Base-by-base conservation (phyloP, 768 basidiomycete genomes). In the Kwoniella mangroviensis region DNA sequence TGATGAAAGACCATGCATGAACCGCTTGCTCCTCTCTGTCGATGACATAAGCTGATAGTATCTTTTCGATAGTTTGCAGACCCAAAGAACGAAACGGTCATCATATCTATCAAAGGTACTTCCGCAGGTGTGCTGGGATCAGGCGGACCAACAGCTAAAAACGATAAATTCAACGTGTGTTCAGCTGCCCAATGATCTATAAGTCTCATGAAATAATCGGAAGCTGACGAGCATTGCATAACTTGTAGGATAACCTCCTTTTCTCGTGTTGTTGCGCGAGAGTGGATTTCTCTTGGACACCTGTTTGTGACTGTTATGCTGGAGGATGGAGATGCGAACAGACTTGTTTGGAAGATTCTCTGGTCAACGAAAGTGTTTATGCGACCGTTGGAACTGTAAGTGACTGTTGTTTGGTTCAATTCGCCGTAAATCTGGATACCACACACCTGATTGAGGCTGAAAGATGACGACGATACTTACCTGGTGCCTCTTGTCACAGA, bases 231-330 rank as follows among this genome's bases (percentile, higher is more conserved):
- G 70, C 1, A 74, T 45, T 19, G 9, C 26, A 13, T 24, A 42
- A 19, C 6, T 24, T 26, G 7, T 67, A 84, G 83, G 95, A 98
- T 77, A 98, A 96, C 79, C 84, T 95, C n/a, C 84, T 98, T 42
- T 96, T 96, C 85, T 85, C 93, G 4, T 98, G 96, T 83, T 98
- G 96, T 82, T 98, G 96, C 77, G 95, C 94, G 2, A 87, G 91
- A 7, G 92, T 98, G n/a, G 93, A 92, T 42, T 92, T 93, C 63
- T 92, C 92, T 0, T 98, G 96, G 96, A 89, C 88, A 21, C 87
- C 96, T 0, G 96, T 97, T 0, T 98, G 96, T 80, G 90, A 88
- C 59, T 98, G 96, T 83, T 91, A 90, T 78, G 85, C 89, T 7
- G 88, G 92, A 1, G 84, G 87, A 15, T 88, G 89, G 82, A 90